phyloP scores from a whole-genome alignment of 106 monocot species.

The Hemerocallis citrina region DNA sequence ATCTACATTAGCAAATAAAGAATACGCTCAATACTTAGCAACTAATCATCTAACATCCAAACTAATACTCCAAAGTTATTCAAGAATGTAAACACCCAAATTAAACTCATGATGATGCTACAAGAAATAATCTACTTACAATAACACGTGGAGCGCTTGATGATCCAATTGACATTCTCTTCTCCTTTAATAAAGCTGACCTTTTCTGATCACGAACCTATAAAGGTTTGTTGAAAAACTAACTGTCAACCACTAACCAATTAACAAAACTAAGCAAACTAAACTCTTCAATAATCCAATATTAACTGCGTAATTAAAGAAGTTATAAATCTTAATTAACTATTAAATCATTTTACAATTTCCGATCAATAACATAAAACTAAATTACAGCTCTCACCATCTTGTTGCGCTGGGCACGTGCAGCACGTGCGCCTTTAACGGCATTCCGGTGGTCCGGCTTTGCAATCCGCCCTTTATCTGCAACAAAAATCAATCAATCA shows the following conservation, averaged over 20 bases:
- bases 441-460: conserved; percentile 40
- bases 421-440: conserved; percentile 58
- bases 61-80: no score
- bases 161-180: conserved; percentile 45
- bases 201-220: conserved; percentile 81
- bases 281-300: no score
- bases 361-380: no score
- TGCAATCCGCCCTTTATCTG: conserved; percentile 49
- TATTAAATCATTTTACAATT: no score
- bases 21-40: background rate
- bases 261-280: background rate
- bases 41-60: background rate
- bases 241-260: background rate
- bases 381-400: conserved; percentile 25
- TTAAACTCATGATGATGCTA: no score
- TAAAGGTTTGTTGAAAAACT: conserved; percentile 5
- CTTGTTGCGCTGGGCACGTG: conserved; percentile 65
- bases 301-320: no score
- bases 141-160: conserved; percentile 69
- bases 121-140: no score
- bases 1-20: background rate
- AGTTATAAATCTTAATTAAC: no score
- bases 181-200: conserved; percentile 68
- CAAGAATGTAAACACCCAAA: no score
- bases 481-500: no score